Evolutionary conservation across 495 filamentous ascomycete species (phyloP), one percentile per base, ranked within the genome.

Genomic region (Penicillium longicatenatum): DNA sequence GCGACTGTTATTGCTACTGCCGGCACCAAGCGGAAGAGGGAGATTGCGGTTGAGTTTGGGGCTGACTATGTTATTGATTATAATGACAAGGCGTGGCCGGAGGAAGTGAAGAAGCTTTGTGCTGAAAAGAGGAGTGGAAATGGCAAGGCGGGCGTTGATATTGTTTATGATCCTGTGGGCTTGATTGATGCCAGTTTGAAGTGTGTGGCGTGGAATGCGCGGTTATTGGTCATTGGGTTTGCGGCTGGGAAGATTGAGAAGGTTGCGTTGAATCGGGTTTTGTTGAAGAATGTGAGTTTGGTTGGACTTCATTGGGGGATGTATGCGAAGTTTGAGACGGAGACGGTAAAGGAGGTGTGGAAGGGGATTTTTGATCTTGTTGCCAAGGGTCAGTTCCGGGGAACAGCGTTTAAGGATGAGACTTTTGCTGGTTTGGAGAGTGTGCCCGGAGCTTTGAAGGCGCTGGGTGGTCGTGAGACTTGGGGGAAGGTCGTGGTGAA

Each of bases 401-500:
- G 89, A 0, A 97, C 92, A 3, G 85, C 88, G 43, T 97, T 91
- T 65, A 86, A 81, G 29, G 93, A 95, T 69, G 79, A 85, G 76
- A 85, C 86, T 59, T 97, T 90, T 72, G 82, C 89, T 26, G 92
- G 93, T 0, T 71, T 98, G 55, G 91, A 96, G 68, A 85, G 80
- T 55, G 83, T 98, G 19, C 85, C 88, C 0, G 82, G 82, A 53
- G 93, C 93, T 0, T 72, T 98, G 65, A 76, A 87, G 67, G 86
- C 87, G 16, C 75, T 98, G 39, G 93, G 90, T 0, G 81, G 82
- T 16, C 77, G 93, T 45, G 91, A 88, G 63, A 96, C 91, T 0
- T 98, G 93, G 93, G 93, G 93, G 0, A 98, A 98, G 82, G 93
- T 97, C 2, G 91, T 98, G 1, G 89, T 97, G 3, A 89, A 89